These are phyloP conservation scores for Blastobotrys peoriensis DNA, from an alignment of 805 yeast species.

Conservation along the genomic window DNA sequence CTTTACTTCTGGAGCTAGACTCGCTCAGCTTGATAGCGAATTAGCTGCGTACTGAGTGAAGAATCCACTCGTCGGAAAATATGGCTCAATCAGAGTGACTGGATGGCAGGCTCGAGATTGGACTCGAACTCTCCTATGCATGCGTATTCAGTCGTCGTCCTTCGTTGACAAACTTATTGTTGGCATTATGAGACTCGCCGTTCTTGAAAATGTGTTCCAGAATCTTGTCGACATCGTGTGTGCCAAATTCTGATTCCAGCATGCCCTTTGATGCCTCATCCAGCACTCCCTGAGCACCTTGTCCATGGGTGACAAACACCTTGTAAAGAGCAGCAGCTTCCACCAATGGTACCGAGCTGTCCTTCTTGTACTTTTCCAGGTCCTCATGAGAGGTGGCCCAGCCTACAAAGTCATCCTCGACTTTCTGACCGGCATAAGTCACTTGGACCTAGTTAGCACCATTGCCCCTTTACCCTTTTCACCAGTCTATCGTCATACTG, in stretches of 20 bases:
- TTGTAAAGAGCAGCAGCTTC: constrained; percentile 60
- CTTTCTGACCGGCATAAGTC: constrained; percentile 50
- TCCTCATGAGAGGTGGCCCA: constrained; percentile 53
- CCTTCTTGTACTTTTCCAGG: constrained; percentile 43
- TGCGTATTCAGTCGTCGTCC: constrained; percentile 7
- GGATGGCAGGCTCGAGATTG: too few relatives aligned
- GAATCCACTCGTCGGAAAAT: too few relatives aligned
- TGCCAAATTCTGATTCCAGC: constrained; percentile 64
- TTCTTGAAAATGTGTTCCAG: constrained; percentile 51
- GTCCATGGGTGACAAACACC: constrained; percentile 54
- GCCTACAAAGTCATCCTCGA: constrained; percentile 51
- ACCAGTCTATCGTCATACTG: not conserved
- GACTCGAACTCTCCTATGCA: too few relatives aligned
- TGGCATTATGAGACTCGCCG: constrained; percentile 47
- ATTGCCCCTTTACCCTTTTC: not conserved
- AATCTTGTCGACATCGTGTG: constrained; percentile 47
- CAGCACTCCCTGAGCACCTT: constrained; percentile 67
- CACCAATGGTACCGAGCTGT: constrained; percentile 47
- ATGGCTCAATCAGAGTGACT: too few relatives aligned
- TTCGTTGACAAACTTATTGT: constrained; percentile 23
- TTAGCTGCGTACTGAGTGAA: too few relatives aligned
- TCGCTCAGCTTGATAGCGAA: too few relatives aligned
- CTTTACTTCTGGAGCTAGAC: too few relatives aligned
- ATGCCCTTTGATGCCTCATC: constrained; percentile 67
- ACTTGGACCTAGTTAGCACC: constrained; percentile 33